A percentile compares a stretch with the other conserved stretches of the same genome.
Evolutionary conservation across 2,329 filamentous ascomycete genomes (phyloP).

Genomic region (Ciborinia camelliae): DNA sequence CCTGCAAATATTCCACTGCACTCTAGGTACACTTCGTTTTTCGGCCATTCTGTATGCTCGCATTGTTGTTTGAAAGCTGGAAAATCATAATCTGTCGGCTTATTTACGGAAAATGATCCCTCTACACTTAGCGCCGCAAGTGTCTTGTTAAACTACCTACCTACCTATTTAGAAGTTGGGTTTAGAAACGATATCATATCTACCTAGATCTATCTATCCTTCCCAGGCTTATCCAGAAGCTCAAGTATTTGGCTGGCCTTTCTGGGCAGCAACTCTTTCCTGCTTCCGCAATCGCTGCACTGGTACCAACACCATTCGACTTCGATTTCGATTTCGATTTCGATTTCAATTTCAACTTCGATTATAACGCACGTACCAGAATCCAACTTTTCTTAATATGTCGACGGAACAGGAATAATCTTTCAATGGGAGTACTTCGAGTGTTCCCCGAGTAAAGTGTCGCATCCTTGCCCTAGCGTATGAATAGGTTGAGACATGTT

Average conservation of each 20-base stretch:
- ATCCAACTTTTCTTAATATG: too few species aligned
- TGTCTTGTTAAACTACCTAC: too few species aligned
- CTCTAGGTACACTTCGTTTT: conserved; percentile 36
- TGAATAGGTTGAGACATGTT: conserved; percentile 35
- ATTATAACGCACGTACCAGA: too few species aligned
- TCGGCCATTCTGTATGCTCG: conserved; percentile 23
- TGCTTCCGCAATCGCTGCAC: too few species aligned
- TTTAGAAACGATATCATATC: too few species aligned
- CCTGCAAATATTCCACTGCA: conserved; percentile 38
- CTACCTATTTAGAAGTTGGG: too few species aligned
- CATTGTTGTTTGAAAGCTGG: conserved; percentile 31
- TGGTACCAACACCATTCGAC: too few species aligned
- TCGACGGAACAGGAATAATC: too few species aligned
- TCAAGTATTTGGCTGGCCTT: conserved; percentile 79
- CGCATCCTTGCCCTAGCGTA: conserved; percentile 36
- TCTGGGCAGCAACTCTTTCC: conserved; percentile 64
- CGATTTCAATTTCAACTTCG: too few species aligned
- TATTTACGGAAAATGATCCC: conserved; percentile 33
- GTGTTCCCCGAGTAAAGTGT: too few species aligned
- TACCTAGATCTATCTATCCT: conserved; percentile 60
- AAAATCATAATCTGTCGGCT: conserved; percentile 29
- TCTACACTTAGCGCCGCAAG: too few species aligned
- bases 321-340: too few species aligned
- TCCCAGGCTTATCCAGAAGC: conserved; percentile 79
- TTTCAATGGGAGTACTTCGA: conserved; percentile 53